These are phyloP conservation scores for Paecilomyces variotii DNA, from an alignment of 2,329 filamentous ascomycete species.

Conservation along the genomic window DNA sequence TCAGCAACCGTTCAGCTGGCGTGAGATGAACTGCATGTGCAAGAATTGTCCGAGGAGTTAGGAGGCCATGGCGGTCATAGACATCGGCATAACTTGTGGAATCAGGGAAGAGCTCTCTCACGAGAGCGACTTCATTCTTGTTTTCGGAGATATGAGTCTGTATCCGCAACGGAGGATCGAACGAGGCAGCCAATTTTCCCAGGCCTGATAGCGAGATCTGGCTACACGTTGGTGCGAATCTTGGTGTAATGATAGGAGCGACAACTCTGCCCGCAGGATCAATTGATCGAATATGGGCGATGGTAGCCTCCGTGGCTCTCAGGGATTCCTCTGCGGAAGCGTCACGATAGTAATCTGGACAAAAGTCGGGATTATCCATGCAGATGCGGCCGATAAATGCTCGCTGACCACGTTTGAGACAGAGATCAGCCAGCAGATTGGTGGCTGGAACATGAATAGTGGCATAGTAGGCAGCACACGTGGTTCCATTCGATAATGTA, in stretches of 20 bases:
- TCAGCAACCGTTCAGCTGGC: slow-evolving; percentile 56
- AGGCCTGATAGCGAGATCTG: slow-evolving; percentile 52
- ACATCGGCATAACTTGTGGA: slow-evolving; percentile 61
- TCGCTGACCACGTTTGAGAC: slow-evolving; percentile 69
- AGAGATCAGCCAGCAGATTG: slow-evolving; percentile 83
- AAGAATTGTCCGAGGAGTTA: slow-evolving; percentile 67
- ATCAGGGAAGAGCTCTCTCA: slow-evolving; percentile 60
- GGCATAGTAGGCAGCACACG: slow-evolving; percentile 89
- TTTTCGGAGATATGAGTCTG: slow-evolving; percentile 94
- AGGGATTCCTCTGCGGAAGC: slow-evolving; percentile 53
- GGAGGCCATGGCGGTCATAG: slow-evolving; percentile 65
- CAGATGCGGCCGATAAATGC: slow-evolving; percentile 91
- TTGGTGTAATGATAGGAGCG: slow-evolving; percentile 68
- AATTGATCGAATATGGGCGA: slow-evolving; percentile 57
- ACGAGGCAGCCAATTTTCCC: slow-evolving; percentile 55
- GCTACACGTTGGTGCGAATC: slow-evolving; percentile 53
- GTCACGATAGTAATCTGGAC: slow-evolving; percentile 74
- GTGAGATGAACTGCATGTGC: slow-evolving; percentile 77
- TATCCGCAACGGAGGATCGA: slow-evolving; percentile 51
- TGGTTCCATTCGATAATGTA: slow-evolving; percentile 84
- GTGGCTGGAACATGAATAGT: slow-evolving; percentile 80
- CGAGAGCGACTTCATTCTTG: slow-evolving; percentile 61
- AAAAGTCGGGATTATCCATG: slow-evolving; percentile 66
- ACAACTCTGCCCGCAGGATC: slow-evolving; percentile 60
- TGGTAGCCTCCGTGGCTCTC: slow-evolving; percentile 48